Conservation (phyloP, 495 filamentous ascomycete genomes). For the Penicillium arizonense region DNA sequence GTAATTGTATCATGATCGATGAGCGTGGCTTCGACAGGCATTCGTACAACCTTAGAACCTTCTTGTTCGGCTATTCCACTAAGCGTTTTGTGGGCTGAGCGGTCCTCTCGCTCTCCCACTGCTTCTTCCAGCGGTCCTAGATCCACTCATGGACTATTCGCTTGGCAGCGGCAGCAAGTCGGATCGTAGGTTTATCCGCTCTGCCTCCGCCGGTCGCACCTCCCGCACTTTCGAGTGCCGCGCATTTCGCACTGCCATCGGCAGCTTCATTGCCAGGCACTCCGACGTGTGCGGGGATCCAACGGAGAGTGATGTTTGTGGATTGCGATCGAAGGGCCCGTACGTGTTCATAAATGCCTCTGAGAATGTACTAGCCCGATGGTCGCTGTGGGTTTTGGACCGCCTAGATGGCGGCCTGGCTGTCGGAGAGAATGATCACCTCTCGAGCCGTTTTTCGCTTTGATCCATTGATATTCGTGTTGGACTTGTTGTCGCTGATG, state of each 20-base stretch:
- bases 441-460: not conserved
- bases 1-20: not conserved
- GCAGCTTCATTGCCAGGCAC: constrained; percentile 26
- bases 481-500: too few species aligned
- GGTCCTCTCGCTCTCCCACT: not conserved
- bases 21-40: not conserved
- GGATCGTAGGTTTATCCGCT: not conserved
- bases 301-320: not conserved
- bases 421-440: constrained; percentile 11
- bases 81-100: not conserved
- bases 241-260: constrained; percentile 2
- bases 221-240: not conserved
- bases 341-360: not conserved
- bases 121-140: not conserved
- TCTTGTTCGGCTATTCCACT: not conserved
- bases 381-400: constrained; percentile 7
- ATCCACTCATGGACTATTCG: not conserved
- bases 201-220: not conserved
- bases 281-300: constrained; percentile 25
- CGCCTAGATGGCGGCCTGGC: constrained; percentile 10
- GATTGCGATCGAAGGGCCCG: constrained; percentile 1
- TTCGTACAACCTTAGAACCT: not conserved
- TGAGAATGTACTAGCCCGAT: constrained; percentile 10
- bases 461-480: too few species aligned
- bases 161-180: not conserved